Conservation (phyloP, 2,329 filamentous ascomycete genomes). For the Onygenales sp. region DNA sequence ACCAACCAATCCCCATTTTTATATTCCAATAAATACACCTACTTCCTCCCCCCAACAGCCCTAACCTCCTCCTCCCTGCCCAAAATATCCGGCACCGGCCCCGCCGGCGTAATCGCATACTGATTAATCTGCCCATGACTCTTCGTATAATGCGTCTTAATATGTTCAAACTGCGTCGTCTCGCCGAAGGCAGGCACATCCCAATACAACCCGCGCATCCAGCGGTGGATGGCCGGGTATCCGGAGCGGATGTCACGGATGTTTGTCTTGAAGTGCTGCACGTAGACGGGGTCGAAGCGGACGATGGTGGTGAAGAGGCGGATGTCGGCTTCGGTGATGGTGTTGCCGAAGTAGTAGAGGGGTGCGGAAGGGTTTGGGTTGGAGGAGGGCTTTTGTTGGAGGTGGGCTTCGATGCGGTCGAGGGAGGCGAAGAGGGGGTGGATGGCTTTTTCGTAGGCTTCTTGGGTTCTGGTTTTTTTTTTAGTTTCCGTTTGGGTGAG, state of each 20-base stretch:
- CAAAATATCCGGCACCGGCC: slow-evolving; percentile 75
- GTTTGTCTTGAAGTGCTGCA: slow-evolving; percentile 78
- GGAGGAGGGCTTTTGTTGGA: slow-evolving; percentile 59
- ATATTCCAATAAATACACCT: neutral
- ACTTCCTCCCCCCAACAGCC: slow-evolving; percentile 2
- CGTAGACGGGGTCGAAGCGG: slow-evolving; percentile 68
- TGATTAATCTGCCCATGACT: slow-evolving; percentile 57
- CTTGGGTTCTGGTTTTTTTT: slow-evolving; percentile 44
- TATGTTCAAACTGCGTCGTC: slow-evolving; percentile 89
- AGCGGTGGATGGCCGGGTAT: slow-evolving; percentile 70
- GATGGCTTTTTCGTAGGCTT: slow-evolving; percentile 71
- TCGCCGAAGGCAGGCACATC: slow-evolving; percentile 64
- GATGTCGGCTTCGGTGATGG: slow-evolving; percentile 74
- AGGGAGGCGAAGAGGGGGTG: slow-evolving; percentile 63
- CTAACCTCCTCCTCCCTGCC: slow-evolving; percentile 66
- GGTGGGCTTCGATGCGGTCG: slow-evolving; percentile 64
- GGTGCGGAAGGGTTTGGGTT: slow-evolving; percentile 24
- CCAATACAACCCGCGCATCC: slow-evolving; percentile 82
- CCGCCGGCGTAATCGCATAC: slow-evolving; percentile 69
- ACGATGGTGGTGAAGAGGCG: slow-evolving; percentile 64
- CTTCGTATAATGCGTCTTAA: slow-evolving; percentile 70
- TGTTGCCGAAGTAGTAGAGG: slow-evolving; percentile 66
- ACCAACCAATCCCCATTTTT: too few relatives aligned
- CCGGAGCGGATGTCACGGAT: slow-evolving; percentile 73
- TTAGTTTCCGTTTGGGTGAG: too few relatives aligned